Percentiles rank a stretch among this genome's conserved stretches.
Evolutionary conservation across 495 filamentous ascomycete species (phyloP).

Genomic region (Bathelium albidoporum): DNA sequence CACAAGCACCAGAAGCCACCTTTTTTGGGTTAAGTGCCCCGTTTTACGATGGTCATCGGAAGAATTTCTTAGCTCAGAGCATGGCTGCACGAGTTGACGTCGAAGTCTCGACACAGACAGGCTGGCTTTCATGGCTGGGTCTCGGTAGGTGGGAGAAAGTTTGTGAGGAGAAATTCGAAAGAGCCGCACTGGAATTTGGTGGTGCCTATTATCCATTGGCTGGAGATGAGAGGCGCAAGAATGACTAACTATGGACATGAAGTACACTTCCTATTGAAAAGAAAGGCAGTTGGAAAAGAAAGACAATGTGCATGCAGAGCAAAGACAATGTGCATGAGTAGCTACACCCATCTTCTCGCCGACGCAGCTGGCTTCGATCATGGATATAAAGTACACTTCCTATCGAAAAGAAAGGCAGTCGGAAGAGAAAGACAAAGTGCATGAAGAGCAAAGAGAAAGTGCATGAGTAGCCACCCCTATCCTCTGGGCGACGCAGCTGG

Average conservation of each 20-base stretch:
- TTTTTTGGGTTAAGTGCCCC: constrained; percentile 35
- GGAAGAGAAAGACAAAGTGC: too few relatives aligned
- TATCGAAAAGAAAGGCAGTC: neutral
- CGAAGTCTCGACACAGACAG: constrained; percentile 25
- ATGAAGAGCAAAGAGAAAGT: too few relatives aligned
- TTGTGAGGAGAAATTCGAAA: constrained; percentile 26
- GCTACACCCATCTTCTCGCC: too few relatives aligned
- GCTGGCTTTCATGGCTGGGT: constrained; percentile 17
- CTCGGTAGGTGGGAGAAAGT: constrained; percentile 27
- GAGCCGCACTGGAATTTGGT: constrained; percentile 37
- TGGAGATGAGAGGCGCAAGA: constrained; percentile 8
- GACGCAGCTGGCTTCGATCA: too few relatives aligned
- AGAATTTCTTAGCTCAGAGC: constrained; percentile 34
- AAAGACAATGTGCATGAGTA: too few relatives aligned
- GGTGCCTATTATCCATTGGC: constrained; percentile 31
- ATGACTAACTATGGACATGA: neutral
- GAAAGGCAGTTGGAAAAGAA: too few relatives aligned
- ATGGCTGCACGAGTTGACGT: constrained; percentile 33
- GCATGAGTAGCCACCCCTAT: too few relatives aligned
- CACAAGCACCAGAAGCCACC: constrained; percentile 25
- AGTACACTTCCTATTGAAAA: neutral
- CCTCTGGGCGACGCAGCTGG: too few relatives aligned
- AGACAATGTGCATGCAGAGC: too few relatives aligned
- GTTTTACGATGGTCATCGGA: constrained; percentile 31
- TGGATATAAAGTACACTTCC: neutral